Evolutionary conservation across 345 rosid genomes (phyloP).

Genomic region (Melastoma malabathricum): DNA sequence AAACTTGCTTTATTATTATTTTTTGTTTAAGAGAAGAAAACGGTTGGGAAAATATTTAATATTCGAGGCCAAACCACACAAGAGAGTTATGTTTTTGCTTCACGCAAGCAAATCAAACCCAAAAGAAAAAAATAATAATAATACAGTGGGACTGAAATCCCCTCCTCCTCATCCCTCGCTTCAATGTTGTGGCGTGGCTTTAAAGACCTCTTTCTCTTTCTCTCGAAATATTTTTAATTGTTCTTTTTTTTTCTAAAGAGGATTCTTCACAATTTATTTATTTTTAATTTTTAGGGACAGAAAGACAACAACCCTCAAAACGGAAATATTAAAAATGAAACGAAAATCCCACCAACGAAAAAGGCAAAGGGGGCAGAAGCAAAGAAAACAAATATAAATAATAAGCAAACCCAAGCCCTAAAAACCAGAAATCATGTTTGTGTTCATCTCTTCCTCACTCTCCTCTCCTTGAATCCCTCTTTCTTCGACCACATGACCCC

Average conservation of each 20-base stretch:
- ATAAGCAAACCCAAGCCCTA: conserved; percentile 28
- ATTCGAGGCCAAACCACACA: too few relatives aligned
- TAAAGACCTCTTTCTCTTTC: conserved; percentile 39
- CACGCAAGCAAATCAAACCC: conserved; percentile 84
- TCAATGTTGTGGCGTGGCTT: conserved; percentile 85
- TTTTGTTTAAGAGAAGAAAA: too few relatives aligned
- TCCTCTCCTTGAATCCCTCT: not conserved
- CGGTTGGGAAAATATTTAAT: too few relatives aligned
- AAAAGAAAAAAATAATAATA: conserved; percentile 9
- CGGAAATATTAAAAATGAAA: too few relatives aligned
- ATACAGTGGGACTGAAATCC: too few relatives aligned
- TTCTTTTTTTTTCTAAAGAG: too few relatives aligned
- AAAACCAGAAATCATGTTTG: conserved; percentile 6
- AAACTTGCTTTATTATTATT: too few relatives aligned
- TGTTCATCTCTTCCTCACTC: not conserved
- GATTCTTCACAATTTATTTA: too few relatives aligned
- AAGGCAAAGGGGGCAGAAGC: not conserved
- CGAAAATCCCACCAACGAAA: conserved; percentile 1
- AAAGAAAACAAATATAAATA: too few relatives aligned
- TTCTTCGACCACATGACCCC: conserved; percentile 4
- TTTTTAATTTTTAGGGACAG: too few relatives aligned
- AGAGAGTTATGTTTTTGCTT: conserved; percentile 67
- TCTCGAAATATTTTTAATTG: not conserved
- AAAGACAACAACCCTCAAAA: too few relatives aligned
- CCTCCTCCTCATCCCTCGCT: not conserved